These are phyloP conservation scores for Aristolochia californica DNA, from an alignment of 164 flowering plant genomes.

Conservation along the genomic window DNA sequence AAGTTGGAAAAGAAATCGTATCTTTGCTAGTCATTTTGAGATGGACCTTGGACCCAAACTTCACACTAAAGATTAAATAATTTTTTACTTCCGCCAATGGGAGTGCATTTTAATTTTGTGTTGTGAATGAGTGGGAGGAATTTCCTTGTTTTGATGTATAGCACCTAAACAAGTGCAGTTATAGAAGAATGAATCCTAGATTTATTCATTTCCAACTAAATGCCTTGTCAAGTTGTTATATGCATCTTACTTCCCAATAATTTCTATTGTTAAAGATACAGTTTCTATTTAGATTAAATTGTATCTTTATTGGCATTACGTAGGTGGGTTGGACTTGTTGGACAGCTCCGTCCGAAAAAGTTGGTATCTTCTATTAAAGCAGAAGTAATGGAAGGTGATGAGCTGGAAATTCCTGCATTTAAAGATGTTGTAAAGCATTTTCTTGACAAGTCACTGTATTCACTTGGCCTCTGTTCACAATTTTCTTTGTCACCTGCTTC, in stretches of 20 bases:
- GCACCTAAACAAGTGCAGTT: neutral
- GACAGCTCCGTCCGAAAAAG: conserved; percentile 78
- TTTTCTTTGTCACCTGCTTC: conserved; percentile 29
- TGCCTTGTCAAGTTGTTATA: neutral
- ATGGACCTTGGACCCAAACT: too few species aligned
- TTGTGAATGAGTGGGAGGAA: too few species aligned
- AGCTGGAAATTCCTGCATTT: conserved; percentile 32
- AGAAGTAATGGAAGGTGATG: conserved; percentile 35
- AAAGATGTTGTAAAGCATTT: conserved; percentile 44
- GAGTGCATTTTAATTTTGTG: too few species aligned
- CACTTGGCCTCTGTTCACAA: conserved; percentile 46
- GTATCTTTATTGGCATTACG: neutral
- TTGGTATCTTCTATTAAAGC: conserved; percentile 50
- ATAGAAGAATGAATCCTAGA: neutral
- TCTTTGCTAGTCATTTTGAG: too few species aligned
- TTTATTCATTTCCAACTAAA: neutral
- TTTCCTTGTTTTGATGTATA: neutral
- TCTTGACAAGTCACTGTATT: conserved; percentile 68
- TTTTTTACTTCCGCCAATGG: too few species aligned
- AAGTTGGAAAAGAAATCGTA: too few species aligned
- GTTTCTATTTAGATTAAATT: neutral
- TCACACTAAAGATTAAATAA: too few species aligned
- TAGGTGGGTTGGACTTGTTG: conserved; percentile 79
- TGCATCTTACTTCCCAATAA: neutral
- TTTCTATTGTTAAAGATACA: neutral